phyloP scores from a whole-genome alignment of 441 rosid genomes.

The Eugenia klotzschiana region DNA sequence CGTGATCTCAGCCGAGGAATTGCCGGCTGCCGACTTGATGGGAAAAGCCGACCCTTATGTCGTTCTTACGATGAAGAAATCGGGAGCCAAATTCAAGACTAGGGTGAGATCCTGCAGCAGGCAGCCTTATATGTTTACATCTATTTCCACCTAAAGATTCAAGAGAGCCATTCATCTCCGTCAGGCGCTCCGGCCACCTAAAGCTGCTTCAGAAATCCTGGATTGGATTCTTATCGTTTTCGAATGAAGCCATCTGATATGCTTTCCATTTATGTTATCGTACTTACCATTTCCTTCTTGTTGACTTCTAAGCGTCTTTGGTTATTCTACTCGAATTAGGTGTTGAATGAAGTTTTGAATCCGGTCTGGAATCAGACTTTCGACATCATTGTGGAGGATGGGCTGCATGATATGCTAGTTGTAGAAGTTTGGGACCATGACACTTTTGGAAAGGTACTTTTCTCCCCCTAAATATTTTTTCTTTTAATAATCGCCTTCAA shows the following conservation, averaged over 20 bases:
- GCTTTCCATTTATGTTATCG: background rate
- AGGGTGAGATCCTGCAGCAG: constrained; percentile 28
- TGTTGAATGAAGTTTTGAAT: constrained; percentile 46
- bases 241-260: background rate
- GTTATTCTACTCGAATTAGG: constrained; percentile 18
- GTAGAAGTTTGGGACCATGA: constrained; percentile 65
- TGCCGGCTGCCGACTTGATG: constrained; percentile 64
- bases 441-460: constrained; percentile 66
- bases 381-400: constrained; percentile 74
- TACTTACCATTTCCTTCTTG: background rate
- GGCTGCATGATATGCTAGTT: constrained; percentile 56
- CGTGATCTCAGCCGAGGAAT: constrained; percentile 66
- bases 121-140: background rate
- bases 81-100: constrained; percentile 52
- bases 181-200: background rate
- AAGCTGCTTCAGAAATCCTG: background rate
- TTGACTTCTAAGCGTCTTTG: background rate
- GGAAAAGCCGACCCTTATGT: constrained; percentile 88
- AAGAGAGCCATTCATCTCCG: background rate
- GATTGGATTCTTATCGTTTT: background rate
- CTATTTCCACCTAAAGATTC: background rate
- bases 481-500: background rate
- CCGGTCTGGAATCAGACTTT: constrained; percentile 81
- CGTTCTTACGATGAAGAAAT: constrained; percentile 64
- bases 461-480: background rate